These are phyloP conservation scores for Loxodes magnus DNA, from an alignment of 73 alveolate species.

Conservation along the genomic window DNA sequence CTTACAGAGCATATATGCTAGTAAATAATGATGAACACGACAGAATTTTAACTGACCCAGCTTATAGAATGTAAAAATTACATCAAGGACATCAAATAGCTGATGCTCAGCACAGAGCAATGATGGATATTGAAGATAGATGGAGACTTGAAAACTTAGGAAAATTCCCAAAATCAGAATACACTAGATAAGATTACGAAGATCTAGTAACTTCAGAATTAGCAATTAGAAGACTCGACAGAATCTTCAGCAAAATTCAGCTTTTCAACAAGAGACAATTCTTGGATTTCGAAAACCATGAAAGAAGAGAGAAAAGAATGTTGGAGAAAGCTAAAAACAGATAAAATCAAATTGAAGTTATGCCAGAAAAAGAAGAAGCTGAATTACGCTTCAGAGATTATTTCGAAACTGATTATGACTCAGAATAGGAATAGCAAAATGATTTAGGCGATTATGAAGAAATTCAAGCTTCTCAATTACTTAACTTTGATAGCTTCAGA, in stretches of 20 bases:
- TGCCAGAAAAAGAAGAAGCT: constrained; percentile 67
- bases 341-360: constrained; percentile 54
- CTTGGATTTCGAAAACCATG: constrained; percentile 68
- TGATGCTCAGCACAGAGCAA: constrained; percentile 45
- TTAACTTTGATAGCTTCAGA: constrained; percentile 34
- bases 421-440: constrained; percentile 53
- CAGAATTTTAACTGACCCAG: constrained; percentile 74
- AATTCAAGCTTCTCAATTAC: constrained; percentile 39
- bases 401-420: constrained; percentile 62
- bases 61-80: constrained; percentile 56
- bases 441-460: constrained; percentile 37
- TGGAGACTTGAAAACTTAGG: neutral
- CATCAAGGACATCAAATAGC: constrained; percentile 61
- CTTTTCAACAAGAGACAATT: constrained; percentile 56
- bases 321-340: constrained; percentile 65
- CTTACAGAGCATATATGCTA: constrained; percentile 44
- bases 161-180: neutral
- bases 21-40: constrained; percentile 77
- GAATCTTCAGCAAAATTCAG: constrained; percentile 53
- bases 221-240: constrained; percentile 54
- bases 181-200: constrained; percentile 1
- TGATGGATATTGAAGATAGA: constrained; percentile 44
- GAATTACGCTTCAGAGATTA: constrained; percentile 70
- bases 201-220: constrained; percentile 12
- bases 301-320: constrained; percentile 80